These are phyloP conservation scores for Tuber indicum DNA, from an alignment of 495 filamentous ascomycete species.

Conservation along the genomic window DNA sequence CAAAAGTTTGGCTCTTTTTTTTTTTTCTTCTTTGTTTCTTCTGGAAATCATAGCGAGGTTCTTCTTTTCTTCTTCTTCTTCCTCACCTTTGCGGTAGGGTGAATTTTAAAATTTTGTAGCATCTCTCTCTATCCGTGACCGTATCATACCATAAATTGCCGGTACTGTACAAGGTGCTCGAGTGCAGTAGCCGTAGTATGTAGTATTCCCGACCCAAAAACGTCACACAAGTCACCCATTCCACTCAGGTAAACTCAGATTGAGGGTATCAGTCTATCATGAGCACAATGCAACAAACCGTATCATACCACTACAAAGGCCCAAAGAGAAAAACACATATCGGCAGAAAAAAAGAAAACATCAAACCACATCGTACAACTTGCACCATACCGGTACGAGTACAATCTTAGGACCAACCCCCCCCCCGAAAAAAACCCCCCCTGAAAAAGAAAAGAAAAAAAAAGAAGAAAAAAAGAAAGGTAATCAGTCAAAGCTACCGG, in stretches of 20 bases:
- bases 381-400: neutral
- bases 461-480: neutral
- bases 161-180: neutral
- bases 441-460: neutral
- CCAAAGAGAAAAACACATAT: neutral
- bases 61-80: neutral
- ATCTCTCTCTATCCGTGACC: neutral
- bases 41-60: conserved; percentile 12
- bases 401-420: neutral
- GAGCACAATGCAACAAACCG: neutral
- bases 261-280: neutral
- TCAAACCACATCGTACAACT: neutral
- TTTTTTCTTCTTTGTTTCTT: neutral
- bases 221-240: neutral
- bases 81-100: neutral
- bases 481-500: neutral
- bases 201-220: neutral
- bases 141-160: no score
- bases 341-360: neutral
- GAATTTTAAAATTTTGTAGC: neutral
- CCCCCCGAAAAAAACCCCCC: neutral
- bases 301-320: neutral
- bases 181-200: neutral
- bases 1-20: neutral
- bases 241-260: neutral